phyloP scores from a whole-genome alignment of 2,329 filamentous ascomycete species.

The Atkinsonella texensis region DNA sequence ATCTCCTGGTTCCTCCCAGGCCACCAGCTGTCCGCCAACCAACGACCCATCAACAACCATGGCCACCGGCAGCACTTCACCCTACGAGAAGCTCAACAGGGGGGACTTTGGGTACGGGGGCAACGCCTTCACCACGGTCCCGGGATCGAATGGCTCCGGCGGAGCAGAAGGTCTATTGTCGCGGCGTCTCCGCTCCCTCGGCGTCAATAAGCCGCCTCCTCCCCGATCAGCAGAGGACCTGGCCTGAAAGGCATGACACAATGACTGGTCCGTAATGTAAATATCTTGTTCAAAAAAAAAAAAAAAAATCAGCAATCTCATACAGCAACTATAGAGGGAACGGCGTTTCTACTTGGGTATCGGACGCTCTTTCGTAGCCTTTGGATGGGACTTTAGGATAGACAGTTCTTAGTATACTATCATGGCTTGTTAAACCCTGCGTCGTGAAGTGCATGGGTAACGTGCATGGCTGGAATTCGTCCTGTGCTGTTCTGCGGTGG shows the following conservation, averaged over 20 bases:
- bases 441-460: too few relatives aligned
- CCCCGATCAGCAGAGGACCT: constrained; percentile 5
- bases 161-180: constrained; percentile 53
- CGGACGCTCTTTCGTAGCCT: too few relatives aligned
- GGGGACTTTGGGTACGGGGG: constrained; percentile 53
- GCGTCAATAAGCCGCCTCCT: constrained; percentile 24
- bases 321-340: too few relatives aligned
- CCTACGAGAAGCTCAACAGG: constrained; percentile 57
- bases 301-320: too few relatives aligned
- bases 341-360: too few relatives aligned
- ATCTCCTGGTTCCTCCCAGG: constrained; percentile 17
- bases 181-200: constrained; percentile 52
- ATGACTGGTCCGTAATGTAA: too few relatives aligned
- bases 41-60: constrained; percentile 20
- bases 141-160: constrained; percentile 25
- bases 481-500: too few relatives aligned
- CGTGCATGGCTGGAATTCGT: too few relatives aligned
- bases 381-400: too few relatives aligned
- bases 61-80: constrained; percentile 13
- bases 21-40: constrained; percentile 22
- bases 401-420: too few relatives aligned
- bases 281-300: too few relatives aligned
- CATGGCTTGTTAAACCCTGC: too few relatives aligned
- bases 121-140: constrained; percentile 30
- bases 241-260: neutral